Base-by-base conservation (phyloP, 331 rosid species). In the Erythrophleum ivorense region DNA sequence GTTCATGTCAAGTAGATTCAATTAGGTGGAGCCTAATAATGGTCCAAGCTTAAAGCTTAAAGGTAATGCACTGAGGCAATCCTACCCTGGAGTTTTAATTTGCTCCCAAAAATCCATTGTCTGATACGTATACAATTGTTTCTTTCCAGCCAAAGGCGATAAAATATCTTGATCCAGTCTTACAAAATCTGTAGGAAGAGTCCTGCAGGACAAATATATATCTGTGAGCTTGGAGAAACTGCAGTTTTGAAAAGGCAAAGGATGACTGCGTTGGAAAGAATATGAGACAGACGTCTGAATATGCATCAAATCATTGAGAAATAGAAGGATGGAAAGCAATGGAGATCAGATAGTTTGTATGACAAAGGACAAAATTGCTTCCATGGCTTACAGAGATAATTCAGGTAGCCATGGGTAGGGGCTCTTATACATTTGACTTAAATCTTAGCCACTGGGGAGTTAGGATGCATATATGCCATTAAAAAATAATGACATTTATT, bases 101-200 rank as follows among this genome's bases (percentile, higher is more conserved):
- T 95, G 99, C 84, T 95, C 98, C 99, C 97, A 95, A 88, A 90
- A 93, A 84, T 93, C 97, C 87, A 49, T 83, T 76, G 97, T 91
- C 83, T 95, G 94, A 12, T 91, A 91, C 5, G 99, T 93, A 80
- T 90, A 91, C 43, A 95, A 85, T 86, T 91, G 90, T 86, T 93
- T 90, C 92, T 91, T 95, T 81, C 98, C 99, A 1, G 99, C 99
- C 58, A 95, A 87, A 78, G 99, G 99, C 19, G 98, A 93, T 64
- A 95, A 84, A 79, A 95, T 95, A 87, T 95, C 97, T 91, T 95
- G 99, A 89, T 95, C 99, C 85, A 95, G 80, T 86, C 99, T 91
- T 46, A 93, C 97, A 73, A 86, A 95, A 90, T 89, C 91, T 50
- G 87, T 66, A 41, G 94, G 90, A 84, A 76, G 82, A 77, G 84